These are phyloP conservation scores for Phytophthora crassamura DNA, from an alignment of 352 stramenopile genomes.

Conservation along the genomic window DNA sequence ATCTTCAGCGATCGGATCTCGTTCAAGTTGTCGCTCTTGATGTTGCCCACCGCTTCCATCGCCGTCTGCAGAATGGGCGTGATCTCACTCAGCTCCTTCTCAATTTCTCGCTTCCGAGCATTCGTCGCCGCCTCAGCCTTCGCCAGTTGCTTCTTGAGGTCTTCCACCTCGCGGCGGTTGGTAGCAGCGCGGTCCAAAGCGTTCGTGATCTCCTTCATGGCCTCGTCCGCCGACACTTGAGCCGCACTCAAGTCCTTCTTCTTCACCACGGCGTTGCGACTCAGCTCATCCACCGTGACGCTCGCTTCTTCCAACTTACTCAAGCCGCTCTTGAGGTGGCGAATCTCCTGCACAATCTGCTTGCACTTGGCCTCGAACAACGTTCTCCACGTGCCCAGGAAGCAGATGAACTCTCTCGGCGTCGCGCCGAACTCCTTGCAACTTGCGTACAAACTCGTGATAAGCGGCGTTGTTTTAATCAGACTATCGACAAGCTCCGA, in stretches of 20 bases:
- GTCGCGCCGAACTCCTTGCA: conserved; percentile 78
- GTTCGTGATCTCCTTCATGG: conserved; percentile 96
- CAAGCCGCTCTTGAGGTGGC: conserved; percentile 90
- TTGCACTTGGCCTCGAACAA: conserved; percentile 85
- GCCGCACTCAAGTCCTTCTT: conserved; percentile 90
- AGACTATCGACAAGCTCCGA: conserved; percentile 70
- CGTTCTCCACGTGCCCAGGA: conserved; percentile 80
- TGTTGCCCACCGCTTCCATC: conserved; percentile 93
- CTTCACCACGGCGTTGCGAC: conserved; percentile 86
- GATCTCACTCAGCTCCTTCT: conserved; percentile 93
- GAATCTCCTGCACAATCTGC: conserved; percentile 87
- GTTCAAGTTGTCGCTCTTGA: conserved; percentile 96
- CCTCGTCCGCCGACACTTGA: conserved; percentile 91
- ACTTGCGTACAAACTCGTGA: conserved; percentile 69
- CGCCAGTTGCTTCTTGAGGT: conserved; percentile 91
- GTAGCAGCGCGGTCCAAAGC: conserved; percentile 89
- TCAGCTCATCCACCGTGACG: conserved; percentile 92
- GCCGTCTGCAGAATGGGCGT: conserved; percentile 92
- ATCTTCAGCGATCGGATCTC: conserved; percentile 96
- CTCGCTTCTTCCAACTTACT: conserved; percentile 92
- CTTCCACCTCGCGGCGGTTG: conserved; percentile 91
- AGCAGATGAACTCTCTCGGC: conserved; percentile 86
- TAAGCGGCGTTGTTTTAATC: conserved; percentile 57
- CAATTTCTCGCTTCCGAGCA: conserved; percentile 92
- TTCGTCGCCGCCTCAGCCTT: conserved; percentile 91